These are phyloP conservation scores for Lablab purpureus DNA, from an alignment of 306 rosid genomes.

Conservation along the genomic window DNA sequence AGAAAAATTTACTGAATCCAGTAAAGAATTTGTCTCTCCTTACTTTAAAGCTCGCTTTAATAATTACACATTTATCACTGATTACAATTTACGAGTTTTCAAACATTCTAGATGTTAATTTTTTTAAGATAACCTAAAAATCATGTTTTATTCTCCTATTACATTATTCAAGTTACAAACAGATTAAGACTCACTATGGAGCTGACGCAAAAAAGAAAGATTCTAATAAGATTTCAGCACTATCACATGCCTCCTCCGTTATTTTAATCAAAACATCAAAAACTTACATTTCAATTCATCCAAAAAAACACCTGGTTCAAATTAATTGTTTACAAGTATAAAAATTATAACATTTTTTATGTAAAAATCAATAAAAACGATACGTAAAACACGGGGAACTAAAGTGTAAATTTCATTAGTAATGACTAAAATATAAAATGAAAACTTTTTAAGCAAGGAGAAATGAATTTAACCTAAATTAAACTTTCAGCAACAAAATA, in stretches of 20 bases:
- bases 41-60: too few species aligned
- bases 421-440: background rate
- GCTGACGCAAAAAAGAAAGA: background rate
- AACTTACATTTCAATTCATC: background rate
- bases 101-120: too few species aligned
- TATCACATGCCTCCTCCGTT: background rate
- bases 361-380: background rate
- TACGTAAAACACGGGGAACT: background rate
- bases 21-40: too few species aligned
- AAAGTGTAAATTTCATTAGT: background rate
- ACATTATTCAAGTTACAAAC: too few species aligned
- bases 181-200: background rate
- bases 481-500: conserved; percentile 24
- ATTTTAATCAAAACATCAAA: background rate
- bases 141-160: too few species aligned
- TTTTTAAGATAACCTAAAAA: too few species aligned
- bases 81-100: too few species aligned
- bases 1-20: too few species aligned
- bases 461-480: conserved; percentile 2
- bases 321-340: background rate
- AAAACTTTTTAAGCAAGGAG: background rate
- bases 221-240: background rate
- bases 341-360: background rate
- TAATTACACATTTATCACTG: too few species aligned
- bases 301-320: background rate